Conservation (phyloP, 2,329 filamentous ascomycete genomes). For the Beauveria scarabaeidicola region DNA sequence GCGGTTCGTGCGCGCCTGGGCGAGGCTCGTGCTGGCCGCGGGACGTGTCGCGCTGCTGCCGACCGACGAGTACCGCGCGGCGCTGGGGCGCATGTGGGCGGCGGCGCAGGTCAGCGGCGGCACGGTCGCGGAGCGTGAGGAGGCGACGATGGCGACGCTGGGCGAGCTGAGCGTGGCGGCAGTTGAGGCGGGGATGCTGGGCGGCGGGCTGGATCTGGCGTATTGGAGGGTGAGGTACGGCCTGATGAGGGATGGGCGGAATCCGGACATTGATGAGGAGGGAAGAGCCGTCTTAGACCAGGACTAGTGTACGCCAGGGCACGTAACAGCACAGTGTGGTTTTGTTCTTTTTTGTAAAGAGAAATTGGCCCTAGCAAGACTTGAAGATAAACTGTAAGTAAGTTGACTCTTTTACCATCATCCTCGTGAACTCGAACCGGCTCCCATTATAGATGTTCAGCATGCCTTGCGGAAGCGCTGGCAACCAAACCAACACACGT, state of each 20-base stretch:
- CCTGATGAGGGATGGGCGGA: neutral
- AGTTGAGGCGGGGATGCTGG: neutral
- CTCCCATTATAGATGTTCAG: no score
- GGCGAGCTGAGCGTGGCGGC: neutral
- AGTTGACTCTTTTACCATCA: no score
- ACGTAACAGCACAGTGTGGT: no score
- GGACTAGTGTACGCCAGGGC: neutral
- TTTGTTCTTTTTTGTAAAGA: neutral
- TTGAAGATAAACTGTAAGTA: no score
- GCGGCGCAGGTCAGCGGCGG: neutral
- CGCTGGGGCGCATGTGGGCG: neutral
- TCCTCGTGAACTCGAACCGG: no score
- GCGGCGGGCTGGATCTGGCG: neutral
- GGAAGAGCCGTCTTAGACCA: neutral
- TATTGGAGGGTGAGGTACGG: neutral
- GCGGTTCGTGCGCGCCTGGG: conserved; percentile 13
- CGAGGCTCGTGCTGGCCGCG: conserved; percentile 11
- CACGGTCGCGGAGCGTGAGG: neutral
- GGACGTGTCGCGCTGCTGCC: conserved; percentile 13
- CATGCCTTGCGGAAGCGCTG: no score
- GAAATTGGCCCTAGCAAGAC: no score
- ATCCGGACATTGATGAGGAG: neutral
- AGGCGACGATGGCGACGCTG: neutral
- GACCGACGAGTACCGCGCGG: neutral
- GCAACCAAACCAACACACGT: no score